Evolutionary conservation across 2,329 filamentous ascomycete genomes (phyloP).

Genomic region (Diplodia corticola): DNA sequence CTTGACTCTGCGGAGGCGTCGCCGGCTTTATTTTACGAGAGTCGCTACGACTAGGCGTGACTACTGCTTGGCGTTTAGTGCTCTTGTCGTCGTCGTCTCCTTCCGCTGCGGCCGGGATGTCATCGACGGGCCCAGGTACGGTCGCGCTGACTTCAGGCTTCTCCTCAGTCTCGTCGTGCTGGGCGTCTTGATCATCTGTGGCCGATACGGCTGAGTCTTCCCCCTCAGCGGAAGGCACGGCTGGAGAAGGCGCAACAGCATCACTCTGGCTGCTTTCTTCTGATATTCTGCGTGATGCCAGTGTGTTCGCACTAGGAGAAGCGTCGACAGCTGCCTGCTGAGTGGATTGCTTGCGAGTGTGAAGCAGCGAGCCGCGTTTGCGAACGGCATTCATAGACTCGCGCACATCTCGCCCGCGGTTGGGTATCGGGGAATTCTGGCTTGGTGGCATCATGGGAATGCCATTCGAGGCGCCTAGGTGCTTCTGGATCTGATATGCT

Average conservation of each 20-base stretch:
- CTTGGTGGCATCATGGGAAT: constrained; percentile 75
- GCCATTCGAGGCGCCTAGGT: constrained; percentile 78
- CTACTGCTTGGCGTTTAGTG: constrained; percentile 25
- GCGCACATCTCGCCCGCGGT: constrained; percentile 77
- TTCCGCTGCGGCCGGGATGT: constrained; percentile 34
- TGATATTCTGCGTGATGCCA: constrained; percentile 56
- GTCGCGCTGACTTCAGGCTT: constrained; percentile 36
- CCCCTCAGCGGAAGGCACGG: constrained; percentile 37
- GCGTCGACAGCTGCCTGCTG: constrained; percentile 56
- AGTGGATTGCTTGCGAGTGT: constrained; percentile 54
- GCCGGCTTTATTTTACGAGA: constrained; percentile 39
- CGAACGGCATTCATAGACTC: constrained; percentile 79
- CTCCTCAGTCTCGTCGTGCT: constrained; percentile 28
- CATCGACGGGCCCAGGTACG: constrained; percentile 37
- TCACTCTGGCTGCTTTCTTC: constrained; percentile 57
- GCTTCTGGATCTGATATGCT: constrained; percentile 94
- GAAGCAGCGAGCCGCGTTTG: constrained; percentile 57
- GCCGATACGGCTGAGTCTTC: constrained; percentile 51
- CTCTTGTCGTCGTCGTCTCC: constrained; percentile 30
- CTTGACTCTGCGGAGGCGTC: constrained; percentile 43
- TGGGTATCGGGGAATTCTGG: constrained; percentile 80
- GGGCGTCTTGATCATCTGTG: constrained; percentile 58
- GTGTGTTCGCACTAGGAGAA: constrained; percentile 57
- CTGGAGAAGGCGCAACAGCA: constrained; percentile 33
- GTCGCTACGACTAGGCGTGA: constrained; percentile 32